These are phyloP conservation scores for Stachybotrys chlorohalonatus DNA, from an alignment of 2,329 filamentous ascomycete species.

Conservation along the genomic window DNA sequence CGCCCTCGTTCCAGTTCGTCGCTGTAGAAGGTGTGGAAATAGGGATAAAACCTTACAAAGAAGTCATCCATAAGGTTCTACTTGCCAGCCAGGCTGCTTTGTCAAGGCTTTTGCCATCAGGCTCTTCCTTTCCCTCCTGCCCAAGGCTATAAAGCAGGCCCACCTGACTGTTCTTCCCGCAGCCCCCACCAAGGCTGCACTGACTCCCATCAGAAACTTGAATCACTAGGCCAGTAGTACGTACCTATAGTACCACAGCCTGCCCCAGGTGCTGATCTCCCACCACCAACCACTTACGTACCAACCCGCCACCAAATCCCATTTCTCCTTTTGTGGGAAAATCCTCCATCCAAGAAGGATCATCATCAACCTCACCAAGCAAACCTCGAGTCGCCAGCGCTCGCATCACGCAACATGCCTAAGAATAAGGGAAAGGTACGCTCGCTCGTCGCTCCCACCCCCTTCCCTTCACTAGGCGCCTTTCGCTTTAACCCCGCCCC, in stretches of 20 bases:
- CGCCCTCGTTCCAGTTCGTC: too few species aligned
- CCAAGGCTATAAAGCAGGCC: too few species aligned
- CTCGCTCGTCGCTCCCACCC: slow-evolving; percentile 1
- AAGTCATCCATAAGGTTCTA: too few species aligned
- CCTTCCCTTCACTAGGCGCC: background rate
- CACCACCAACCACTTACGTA: background rate
- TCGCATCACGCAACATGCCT: slow-evolving; percentile 57
- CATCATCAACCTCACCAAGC: slow-evolving; percentile 14
- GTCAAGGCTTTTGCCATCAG: too few species aligned
- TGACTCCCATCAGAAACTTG: too few species aligned
- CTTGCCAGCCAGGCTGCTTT: too few species aligned
- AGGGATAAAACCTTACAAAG: too few species aligned
- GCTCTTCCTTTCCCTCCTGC: too few species aligned
- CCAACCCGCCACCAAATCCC: slow-evolving; percentile 1
- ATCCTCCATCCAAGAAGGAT: slow-evolving; percentile 3
- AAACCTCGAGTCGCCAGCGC: slow-evolving; percentile 1
- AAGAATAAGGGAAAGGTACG: slow-evolving; percentile 99
- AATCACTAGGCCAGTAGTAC: too few species aligned
- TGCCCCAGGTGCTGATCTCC: background rate
- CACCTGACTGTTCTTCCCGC: too few species aligned
- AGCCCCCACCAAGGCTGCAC: too few species aligned
- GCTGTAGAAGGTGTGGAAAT: too few species aligned
- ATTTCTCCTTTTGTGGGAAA: background rate
- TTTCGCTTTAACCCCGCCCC: background rate
- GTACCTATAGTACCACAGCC: background rate